Evolutionary conservation across 441 rosid genomes (phyloP).

Genomic region (Mallotus japonicus): DNA sequence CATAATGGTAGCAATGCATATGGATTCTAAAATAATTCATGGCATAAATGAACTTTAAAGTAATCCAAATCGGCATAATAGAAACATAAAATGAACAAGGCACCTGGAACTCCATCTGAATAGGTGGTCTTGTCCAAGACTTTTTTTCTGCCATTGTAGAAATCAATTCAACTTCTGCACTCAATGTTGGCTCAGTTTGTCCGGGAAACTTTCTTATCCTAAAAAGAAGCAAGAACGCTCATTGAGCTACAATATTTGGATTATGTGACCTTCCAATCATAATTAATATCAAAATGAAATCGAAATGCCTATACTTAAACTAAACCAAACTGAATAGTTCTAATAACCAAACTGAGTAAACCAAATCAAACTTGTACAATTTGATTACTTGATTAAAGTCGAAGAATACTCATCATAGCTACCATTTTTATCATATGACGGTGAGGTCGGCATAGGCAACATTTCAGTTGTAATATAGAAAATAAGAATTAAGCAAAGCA

Average conservation of each 20-base stretch:
- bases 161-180: slow-evolving; percentile 96
- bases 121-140: slow-evolving; percentile 96
- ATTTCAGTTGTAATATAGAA: background rate
- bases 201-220: slow-evolving; percentile 99
- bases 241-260: background rate
- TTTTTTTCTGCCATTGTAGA: slow-evolving; percentile 93
- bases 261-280: background rate
- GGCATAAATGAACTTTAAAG: background rate
- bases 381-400: background rate
- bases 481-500: background rate
- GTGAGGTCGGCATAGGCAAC: background rate
- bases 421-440: background rate
- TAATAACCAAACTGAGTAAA: too few relatives aligned
- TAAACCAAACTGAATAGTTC: background rate
- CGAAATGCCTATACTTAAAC: background rate
- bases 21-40: background rate
- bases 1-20: background rate
- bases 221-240: slow-evolving; percentile 16
- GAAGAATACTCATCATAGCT: background rate
- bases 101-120: slow-evolving; percentile 99
- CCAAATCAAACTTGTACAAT: background rate
- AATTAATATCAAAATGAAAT: background rate
- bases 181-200: slow-evolving; percentile 95
- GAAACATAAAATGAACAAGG: slow-evolving; percentile 19
- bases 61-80: background rate